These are phyloP conservation scores for Crotalaria pallida DNA, from an alignment of 306 rosid genomes.

Conservation along the genomic window DNA sequence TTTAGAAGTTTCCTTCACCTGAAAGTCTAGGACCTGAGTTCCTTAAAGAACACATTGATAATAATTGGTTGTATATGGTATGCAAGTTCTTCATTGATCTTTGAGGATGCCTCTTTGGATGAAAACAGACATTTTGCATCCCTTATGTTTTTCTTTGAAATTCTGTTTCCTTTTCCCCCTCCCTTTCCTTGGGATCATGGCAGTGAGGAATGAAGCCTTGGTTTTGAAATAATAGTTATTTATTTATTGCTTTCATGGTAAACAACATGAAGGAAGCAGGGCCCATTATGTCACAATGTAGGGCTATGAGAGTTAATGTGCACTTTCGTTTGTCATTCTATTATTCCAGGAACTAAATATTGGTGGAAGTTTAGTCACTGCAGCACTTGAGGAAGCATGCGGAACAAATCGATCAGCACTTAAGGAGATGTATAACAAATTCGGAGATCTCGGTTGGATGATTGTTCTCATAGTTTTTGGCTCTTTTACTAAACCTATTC, in stretches of 20 bases:
- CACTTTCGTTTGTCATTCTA: not conserved
- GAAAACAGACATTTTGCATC: not conserved
- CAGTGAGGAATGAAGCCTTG: not conserved
- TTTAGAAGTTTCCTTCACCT: not conserved
- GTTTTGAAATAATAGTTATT: not conserved
- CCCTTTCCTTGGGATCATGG: not conserved
- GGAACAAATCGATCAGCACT: slow-evolving; percentile 67
- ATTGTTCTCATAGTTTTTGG: slow-evolving; percentile 18
- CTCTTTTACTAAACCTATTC: slow-evolving; percentile 20
- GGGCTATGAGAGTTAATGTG: slow-evolving; percentile 7
- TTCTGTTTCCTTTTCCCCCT: not conserved
- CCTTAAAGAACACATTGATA: not conserved
- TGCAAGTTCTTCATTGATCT: slow-evolving; percentile 3
- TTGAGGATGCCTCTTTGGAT: not conserved
- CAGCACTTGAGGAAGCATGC: slow-evolving; percentile 86
- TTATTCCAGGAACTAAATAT: slow-evolving; percentile 72
- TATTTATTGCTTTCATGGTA: not conserved
- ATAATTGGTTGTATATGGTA: not conserved
- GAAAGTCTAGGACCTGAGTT: slow-evolving; percentile 3
- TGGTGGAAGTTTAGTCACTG: slow-evolving; percentile 82
- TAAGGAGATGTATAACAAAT: slow-evolving; percentile 75
- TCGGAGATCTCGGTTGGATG: slow-evolving; percentile 85
- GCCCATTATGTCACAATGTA: not conserved
- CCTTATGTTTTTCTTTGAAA: not conserved
- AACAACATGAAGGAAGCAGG: not conserved